Percentiles rank a stretch among this genome's conserved stretches.
phyloP scores from a whole-genome alignment of 371 early-diverging fungal species.

The Scutellospora calospora region DNA sequence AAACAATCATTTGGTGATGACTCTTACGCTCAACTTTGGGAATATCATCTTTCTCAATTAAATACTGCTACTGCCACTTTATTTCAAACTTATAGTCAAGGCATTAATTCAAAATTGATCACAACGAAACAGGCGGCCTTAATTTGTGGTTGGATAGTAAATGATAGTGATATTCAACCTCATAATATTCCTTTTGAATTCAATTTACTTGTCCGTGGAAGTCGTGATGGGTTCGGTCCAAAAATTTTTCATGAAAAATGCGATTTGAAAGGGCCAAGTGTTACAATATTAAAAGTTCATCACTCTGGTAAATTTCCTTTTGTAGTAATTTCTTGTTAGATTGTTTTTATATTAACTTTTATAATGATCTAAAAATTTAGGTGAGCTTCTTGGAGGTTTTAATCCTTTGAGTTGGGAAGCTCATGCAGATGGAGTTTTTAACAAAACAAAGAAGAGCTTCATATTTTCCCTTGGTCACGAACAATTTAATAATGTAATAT shows the following conservation, averaged over 20 bases:
- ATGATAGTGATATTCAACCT: neutral
- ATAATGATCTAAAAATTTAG: neutral
- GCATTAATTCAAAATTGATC: constrained; percentile 7
- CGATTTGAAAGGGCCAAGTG: constrained; percentile 15
- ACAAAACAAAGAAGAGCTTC: neutral
- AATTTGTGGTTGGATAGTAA: neutral
- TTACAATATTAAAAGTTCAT: neutral
- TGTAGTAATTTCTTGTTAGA: too few relatives aligned
- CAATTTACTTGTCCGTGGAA: constrained; percentile 3
- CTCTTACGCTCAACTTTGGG: neutral
- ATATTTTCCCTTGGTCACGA: neutral
- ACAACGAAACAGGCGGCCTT: neutral
- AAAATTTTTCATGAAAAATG: constrained; percentile 13
- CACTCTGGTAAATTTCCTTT: too few relatives aligned
- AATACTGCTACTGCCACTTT: neutral
- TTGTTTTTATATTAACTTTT: neutral
- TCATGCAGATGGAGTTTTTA: neutral
- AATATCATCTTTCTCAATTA: neutral
- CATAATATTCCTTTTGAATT: constrained; percentile 1
- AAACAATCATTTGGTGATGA: neutral
- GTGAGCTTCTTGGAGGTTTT: constrained; percentile 30
- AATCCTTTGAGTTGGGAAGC: constrained; percentile 31
- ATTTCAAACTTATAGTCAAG: neutral
- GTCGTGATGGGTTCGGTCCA: neutral
- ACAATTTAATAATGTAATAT: neutral